These are phyloP conservation scores for Colletotrichum truncatum DNA, from an alignment of 2,329 filamentous ascomycete genomes.

Conservation along the genomic window DNA sequence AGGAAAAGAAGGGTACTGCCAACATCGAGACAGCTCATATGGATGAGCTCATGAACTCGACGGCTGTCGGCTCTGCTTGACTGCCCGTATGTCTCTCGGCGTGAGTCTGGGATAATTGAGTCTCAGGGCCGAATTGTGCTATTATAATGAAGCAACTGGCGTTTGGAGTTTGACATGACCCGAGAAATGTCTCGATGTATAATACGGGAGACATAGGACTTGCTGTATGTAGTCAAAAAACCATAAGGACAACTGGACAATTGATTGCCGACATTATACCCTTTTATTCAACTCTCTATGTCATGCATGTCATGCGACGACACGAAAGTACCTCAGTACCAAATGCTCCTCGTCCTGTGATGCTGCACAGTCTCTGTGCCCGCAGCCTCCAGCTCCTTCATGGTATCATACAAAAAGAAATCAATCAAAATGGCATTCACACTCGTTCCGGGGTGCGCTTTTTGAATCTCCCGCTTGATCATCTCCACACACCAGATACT, in stretches of 20 bases:
- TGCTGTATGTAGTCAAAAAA: background rate
- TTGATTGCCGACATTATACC: slow-evolving; percentile 1
- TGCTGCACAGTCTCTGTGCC: slow-evolving; percentile 75
- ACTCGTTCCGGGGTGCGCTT: slow-evolving; percentile 74
- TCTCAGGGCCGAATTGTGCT: background rate
- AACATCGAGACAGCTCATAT: slow-evolving; percentile 76
- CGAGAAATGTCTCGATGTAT: background rate
- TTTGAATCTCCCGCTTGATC: slow-evolving; percentile 81
- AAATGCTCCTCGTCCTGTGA: slow-evolving; percentile 91
- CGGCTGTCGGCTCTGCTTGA: slow-evolving; percentile 46
- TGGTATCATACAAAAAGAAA: slow-evolving; percentile 95
- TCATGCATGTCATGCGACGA: background rate
- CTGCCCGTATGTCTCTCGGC: no score
- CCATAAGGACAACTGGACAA: background rate
- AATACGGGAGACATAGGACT: background rate
- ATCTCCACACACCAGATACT: slow-evolving; percentile 97
- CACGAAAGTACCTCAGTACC: slow-evolving; percentile 73
- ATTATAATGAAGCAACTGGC: background rate
- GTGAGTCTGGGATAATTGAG: background rate
- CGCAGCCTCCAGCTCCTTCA: slow-evolving; percentile 81
- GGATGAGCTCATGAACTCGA: slow-evolving; percentile 70
- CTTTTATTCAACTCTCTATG: background rate
- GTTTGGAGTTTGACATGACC: background rate
- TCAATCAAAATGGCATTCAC: slow-evolving; percentile 94
- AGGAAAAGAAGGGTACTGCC: slow-evolving; percentile 65